Evolutionary conservation across 1,284 basidiomycete species (phyloP), one percentile per base, ranked within the genome.

Genomic region (Papiliotrema nemorosa): DNA sequence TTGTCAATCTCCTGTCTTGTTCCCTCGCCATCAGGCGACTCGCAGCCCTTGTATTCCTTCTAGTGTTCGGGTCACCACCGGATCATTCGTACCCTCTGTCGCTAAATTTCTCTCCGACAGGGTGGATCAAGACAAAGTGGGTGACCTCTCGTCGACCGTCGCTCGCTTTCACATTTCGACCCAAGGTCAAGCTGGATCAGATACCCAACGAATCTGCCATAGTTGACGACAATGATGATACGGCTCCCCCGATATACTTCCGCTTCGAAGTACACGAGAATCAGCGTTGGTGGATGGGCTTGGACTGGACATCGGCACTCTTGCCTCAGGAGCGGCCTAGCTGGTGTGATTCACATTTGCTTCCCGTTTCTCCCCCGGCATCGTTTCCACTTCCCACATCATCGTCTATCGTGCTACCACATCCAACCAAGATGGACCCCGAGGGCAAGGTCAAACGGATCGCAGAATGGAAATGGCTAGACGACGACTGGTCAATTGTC

Each of bases 251-350:
- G 1, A 47, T 89, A 22, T 85, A 88, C 40, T 92, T 92, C 76
- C 78, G 87, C 36, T 92, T 92, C 68, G 88, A 86, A 33, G 76
- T 96, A 26, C 87, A 89, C 67, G 92, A 97, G 73, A 97, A 96
- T 71, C 92, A 97, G 76, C 82, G 92, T 4, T 97, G 92, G 93
- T 79, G 78, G 78, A 76, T 80, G 67, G 79, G 77, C 2, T 62
- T 80, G 14, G 79, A 97, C 74, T 97, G 90, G 89, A 94, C 92
- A 0, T 87, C 88, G 2, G 90, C 92, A 0, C 80, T 97, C 5
- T 80, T 97, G 4, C 92, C 92, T 0, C 83, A 84, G 36, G 92
- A 97, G 69, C 83, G 92, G 1, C 89, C 92, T 0, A 87, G 87
- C 3, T 97, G 92, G 92, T 76, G 75, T 47, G 75, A 76, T 52